These are phyloP conservation scores for Fonsecaea pedrosoi DNA, from an alignment of 2,329 filamentous ascomycete genomes.

Conservation along the genomic window DNA sequence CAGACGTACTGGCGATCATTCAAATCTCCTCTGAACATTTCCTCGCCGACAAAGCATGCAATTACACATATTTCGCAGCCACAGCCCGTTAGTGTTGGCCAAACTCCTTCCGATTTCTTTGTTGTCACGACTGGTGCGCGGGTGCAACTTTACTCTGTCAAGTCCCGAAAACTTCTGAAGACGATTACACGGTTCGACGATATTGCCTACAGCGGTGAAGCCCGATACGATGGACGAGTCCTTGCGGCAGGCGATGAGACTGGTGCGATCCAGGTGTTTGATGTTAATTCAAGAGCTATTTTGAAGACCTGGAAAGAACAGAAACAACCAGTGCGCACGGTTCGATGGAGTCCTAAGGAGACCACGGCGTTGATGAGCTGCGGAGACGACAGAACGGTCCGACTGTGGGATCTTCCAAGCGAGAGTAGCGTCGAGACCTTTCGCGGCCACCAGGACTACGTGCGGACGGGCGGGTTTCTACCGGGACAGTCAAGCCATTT, in stretches of 20 bases:
- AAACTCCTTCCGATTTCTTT: conserved; percentile 70
- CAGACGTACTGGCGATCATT: conserved; percentile 97
- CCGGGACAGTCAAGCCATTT: conserved; percentile 73
- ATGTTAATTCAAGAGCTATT: conserved; percentile 86
- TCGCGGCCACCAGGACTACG: conserved; percentile 88
- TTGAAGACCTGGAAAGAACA: conserved; percentile 94
- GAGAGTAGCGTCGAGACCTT: conserved; percentile 79
- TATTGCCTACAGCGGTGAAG: conserved; percentile 85
- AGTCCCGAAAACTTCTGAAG: conserved; percentile 89
- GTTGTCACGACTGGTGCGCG: conserved; percentile 93
- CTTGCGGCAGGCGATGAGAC: conserved; percentile 90
- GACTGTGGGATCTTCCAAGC: conserved; percentile 90
- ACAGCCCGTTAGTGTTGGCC: conserved; percentile 58
- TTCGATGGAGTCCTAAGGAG: conserved; percentile 88
- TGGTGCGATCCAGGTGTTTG: conserved; percentile 93
- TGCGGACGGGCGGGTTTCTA: conserved; percentile 85
- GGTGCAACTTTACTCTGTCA: conserved; percentile 90
- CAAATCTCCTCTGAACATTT: conserved; percentile 86
- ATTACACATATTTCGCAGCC: conserved; percentile 88
- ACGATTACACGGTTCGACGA: conserved; percentile 94
- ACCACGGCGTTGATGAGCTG: conserved; percentile 86
- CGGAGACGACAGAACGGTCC: conserved; percentile 89
- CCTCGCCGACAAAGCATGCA: conserved; percentile 86
- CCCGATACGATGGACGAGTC: conserved; percentile 85
- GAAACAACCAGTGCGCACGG: conserved; percentile 91